Base-by-base conservation (phyloP, 1,284 basidiomycete species). In the Meira nashicola region DNA sequence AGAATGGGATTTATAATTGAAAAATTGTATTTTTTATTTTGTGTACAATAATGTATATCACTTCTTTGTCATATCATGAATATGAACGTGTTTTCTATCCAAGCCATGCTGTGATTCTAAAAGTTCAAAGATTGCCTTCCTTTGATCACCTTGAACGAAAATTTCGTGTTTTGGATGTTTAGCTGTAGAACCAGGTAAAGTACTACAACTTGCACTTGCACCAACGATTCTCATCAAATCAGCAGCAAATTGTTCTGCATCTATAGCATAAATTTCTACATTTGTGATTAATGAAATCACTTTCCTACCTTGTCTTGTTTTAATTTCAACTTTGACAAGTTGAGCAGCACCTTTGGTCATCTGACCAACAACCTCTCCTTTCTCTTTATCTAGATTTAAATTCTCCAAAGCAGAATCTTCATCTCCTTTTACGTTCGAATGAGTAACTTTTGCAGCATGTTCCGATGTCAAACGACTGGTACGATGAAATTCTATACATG, bases 111-210 rank as follows among this genome's bases (percentile, higher is more conserved):
- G 12, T 25, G 14, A 39, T 12, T 46, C 40, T 12, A 58, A 23
- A n/a, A 54, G 21, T 8, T 52, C 50, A n/a, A 17, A 39, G 28
- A 58, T 25, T 11, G 23, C 56, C 19, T 52, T 58, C 17, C 56
- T 17, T 33, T 58, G 56, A 37, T 58, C 50, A n/a, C 56, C 56
- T 43, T 58, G 56, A 25, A 58, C 40, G 37, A 58, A 49, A 2
- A 58, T 19, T 49, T 58, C 56, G 14, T 39, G 43, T 1, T 46
- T 49, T 19, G 56, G 46, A 19, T 50, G 28, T 43, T 57, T 57
- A 3, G 55, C 14, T 15, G 55, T 39, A n/a, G 43, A 52, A 11
- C n/a, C 28, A 6, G 46, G 12, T 19, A 52, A 11, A 6, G 56
- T 28, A 21, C 47, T 52, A 25, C 28, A 46, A 28, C 25, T 52